A percentile compares a stretch with the other conserved stretches of the same genome.
Evolutionary conservation across 495 filamentous ascomycete species (phyloP).

Genomic region (Penicillium antarcticum): DNA sequence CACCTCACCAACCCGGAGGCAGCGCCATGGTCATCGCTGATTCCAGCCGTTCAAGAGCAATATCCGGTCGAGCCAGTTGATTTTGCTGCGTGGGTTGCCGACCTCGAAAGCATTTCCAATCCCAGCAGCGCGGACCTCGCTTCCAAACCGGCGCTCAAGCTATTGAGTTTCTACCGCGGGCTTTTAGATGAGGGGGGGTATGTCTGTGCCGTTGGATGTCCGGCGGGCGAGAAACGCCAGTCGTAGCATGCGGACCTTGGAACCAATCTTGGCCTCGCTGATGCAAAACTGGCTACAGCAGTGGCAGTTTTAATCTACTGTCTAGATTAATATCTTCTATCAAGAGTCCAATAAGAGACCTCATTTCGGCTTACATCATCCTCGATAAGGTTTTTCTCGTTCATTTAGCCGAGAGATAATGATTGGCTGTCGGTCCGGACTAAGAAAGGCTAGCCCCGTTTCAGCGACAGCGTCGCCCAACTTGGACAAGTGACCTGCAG

Average conservation of each 20-base stretch:
- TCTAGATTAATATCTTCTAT: background rate
- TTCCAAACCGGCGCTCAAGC: constrained; percentile 24
- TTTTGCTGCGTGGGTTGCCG: constrained; percentile 19
- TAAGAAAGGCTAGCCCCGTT: background rate
- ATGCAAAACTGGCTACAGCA: constrained; percentile 25
- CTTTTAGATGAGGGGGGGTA: constrained; percentile 7
- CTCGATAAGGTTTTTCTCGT: background rate
- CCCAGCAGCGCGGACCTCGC: constrained; percentile 14
- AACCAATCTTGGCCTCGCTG: constrained; percentile 13
- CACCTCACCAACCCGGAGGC: constrained; percentile 27
- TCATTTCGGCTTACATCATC: background rate
- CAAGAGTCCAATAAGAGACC: background rate
- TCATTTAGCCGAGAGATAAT: background rate
- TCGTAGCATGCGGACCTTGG: constrained; percentile 16
- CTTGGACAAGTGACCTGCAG: constrained; percentile 1
- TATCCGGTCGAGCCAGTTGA: constrained; percentile 14
- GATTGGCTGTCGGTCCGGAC: background rate
- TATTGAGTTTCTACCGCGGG: constrained; percentile 24
- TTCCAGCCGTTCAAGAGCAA: constrained; percentile 13
- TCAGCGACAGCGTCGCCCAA: background rate
- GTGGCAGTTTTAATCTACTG: constrained; percentile 16
- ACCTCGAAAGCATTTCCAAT: constrained; percentile 18
- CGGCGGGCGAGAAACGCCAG: constrained; percentile 17
- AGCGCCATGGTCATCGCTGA: constrained; percentile 21
- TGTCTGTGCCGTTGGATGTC: constrained; percentile 19